Evolutionary conservation across 75 land plant genomes (phyloP).

Genomic region (Cunninghamia lanceolata): DNA sequence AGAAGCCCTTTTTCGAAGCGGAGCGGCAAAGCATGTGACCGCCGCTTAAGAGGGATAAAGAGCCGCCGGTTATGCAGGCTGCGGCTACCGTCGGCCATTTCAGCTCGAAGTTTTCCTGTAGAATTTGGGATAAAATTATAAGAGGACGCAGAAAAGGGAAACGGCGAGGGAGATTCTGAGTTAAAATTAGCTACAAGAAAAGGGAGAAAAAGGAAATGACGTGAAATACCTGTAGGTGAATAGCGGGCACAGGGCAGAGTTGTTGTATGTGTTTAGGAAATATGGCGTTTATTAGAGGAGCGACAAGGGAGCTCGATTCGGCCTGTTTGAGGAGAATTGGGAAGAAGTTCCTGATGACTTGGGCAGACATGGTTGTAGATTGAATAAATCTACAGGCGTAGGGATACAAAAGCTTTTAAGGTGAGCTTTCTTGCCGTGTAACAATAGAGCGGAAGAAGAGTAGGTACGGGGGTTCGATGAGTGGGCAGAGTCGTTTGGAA

Average conservation of each 20-base stretch:
- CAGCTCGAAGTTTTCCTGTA: neutral
- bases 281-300: neutral
- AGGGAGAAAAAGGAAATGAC: too few species aligned
- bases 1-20: neutral
- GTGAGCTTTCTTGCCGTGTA: too few species aligned
- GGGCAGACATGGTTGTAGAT: neutral
- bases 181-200: too few species aligned
- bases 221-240: neutral
- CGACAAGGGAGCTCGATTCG: neutral
- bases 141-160: neutral
- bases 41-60: neutral
- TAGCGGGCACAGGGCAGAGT: neutral
- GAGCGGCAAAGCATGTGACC: neutral
- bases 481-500: too few species aligned
- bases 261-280: neutral
- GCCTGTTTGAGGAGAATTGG: neutral
- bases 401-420: too few species aligned
- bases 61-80: neutral
- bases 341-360: neutral
- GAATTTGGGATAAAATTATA: neutral
- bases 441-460: too few species aligned
- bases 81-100: conserved; percentile 2
- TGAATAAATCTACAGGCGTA: too few species aligned
- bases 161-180: neutral
- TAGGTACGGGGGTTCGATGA: too few species aligned